Evolutionary conservation across 805 yeast species (phyloP), one percentile per base, ranked within the genome.

Genomic region (Ogataea thermomethanolica): DNA sequence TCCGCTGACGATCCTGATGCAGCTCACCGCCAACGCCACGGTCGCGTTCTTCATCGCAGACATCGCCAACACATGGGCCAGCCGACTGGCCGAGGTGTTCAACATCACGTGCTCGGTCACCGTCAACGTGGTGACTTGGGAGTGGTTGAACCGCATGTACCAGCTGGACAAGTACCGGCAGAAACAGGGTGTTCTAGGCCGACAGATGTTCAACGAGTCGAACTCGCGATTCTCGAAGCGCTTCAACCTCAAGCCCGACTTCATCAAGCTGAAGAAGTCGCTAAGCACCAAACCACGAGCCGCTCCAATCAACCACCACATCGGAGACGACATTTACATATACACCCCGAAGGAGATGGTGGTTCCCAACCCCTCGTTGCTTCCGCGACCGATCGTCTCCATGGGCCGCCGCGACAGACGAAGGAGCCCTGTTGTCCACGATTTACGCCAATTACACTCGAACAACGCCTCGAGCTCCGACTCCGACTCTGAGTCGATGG

Each of bases 41-140:
- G 76, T 82, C 27, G 83, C 80, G 0, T 76, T 85, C 46, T 86
- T 84, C 56, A 70, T 86, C 34, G 83, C 88, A 5, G 95, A 85
- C 62, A 77, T 86, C 3, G 73, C 90, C 0, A 79, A 78, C 56
- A 70, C 80, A 5, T 86, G 89, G 84, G 79, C 81, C n/a, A 74
- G 74, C 42, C 84, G 81, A 46, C 66, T 84, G 37, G 78, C 88
- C 14, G 91, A 84, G 54, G 67, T 84, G 31, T 83, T 84, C 60
- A 79, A 83, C 31, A 74, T 85, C 13, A 80, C 84, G 1, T 74
- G 82, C n/a, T 82, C 81, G 55, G 75, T 84, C 7, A 68, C 82
- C 14, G 74, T 86, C 25, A 83, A 86, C 23, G 83, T 83, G 6
- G 71, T 82, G 8, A 85, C 85, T 1, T 84, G 95, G 93, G 95